Percentiles rank a stretch among this genome's conserved stretches.
These are phyloP conservation scores for Myriangium duriaei DNA, from an alignment of 2,329 filamentous ascomycete genomes.

Conservation along the genomic window DNA sequence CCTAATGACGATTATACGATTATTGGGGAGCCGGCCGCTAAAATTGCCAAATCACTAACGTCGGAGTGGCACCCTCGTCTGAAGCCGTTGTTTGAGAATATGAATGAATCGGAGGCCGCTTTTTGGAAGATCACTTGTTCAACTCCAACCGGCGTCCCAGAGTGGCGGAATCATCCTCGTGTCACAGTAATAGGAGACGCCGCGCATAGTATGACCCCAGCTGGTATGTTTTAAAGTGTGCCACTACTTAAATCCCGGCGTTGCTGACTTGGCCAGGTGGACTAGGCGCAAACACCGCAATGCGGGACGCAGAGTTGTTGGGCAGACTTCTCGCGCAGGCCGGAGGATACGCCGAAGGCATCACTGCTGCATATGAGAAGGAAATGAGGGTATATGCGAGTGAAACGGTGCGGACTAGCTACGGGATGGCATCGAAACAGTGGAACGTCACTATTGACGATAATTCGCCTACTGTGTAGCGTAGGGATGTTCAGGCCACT, in stretches of 20 bases:
- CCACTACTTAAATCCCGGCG: background rate
- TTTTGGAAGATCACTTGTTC: slow-evolving; percentile 59
- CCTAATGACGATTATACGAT: slow-evolving; percentile 50
- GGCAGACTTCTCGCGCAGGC: slow-evolving; percentile 38
- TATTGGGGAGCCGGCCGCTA: slow-evolving; percentile 43
- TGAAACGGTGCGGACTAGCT: slow-evolving; percentile 44
- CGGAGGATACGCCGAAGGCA: slow-evolving; percentile 28
- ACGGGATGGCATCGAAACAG: slow-evolving; percentile 30
- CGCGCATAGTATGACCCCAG: slow-evolving; percentile 45
- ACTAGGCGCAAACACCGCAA: slow-evolving; percentile 45
- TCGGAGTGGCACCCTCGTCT: slow-evolving; percentile 44
- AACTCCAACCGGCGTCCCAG: slow-evolving; percentile 45
- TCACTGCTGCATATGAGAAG: slow-evolving; percentile 28
- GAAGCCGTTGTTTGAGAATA: slow-evolving; percentile 45
- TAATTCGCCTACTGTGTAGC: background rate
- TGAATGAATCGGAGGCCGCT: slow-evolving; percentile 44
- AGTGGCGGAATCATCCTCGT: slow-evolving; percentile 46
- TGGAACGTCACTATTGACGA: slow-evolving; percentile 40
- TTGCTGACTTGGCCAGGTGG: slow-evolving; percentile 30
- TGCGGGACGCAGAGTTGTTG: slow-evolving; percentile 43
- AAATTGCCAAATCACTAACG: slow-evolving; percentile 44
- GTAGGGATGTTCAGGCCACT: too few species aligned
- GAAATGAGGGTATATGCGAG: slow-evolving; percentile 40
- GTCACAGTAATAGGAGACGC: slow-evolving; percentile 49
- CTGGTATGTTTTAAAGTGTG: slow-evolving; percentile 12